Evolutionary conservation across 805 yeast species (phyloP).

Genomic region (Tetrapisispora namnaoensis): DNA sequence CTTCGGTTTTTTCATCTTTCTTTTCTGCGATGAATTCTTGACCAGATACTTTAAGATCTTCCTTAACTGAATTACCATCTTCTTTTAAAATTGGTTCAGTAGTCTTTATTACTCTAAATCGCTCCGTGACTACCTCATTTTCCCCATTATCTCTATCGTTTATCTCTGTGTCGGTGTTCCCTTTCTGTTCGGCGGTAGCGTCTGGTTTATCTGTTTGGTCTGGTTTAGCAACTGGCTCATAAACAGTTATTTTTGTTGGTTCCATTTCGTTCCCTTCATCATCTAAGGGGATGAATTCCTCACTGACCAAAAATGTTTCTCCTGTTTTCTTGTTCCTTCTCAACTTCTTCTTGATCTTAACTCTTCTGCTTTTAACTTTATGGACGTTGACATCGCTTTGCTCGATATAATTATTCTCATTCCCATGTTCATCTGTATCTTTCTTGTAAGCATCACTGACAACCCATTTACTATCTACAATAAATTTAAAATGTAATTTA

Average conservation of each 20-base stretch:
- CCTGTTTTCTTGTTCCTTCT: conserved; percentile 35
- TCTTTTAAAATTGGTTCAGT: too few relatives aligned
- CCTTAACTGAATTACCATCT: too few relatives aligned
- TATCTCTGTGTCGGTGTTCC: conserved; percentile 19
- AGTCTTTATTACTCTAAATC: too few relatives aligned
- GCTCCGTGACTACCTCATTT: neutral
- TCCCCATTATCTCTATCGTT: neutral
- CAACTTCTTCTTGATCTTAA: conserved; percentile 32
- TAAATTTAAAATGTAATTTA: conserved; percentile 41
- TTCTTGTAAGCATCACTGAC: conserved; percentile 32
- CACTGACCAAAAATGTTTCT: conserved; percentile 27
- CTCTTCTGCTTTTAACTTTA: conserved; percentile 11
- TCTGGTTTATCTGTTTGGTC: neutral
- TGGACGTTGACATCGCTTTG: conserved; percentile 5
- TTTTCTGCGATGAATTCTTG: too few relatives aligned
- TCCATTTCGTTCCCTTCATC: conserved; percentile 6
- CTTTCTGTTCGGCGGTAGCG: neutral
- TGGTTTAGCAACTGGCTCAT: conserved; percentile 5
- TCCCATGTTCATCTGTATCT: conserved; percentile 34
- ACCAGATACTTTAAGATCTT: too few relatives aligned
- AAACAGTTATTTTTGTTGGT: neutral
- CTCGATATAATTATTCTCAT: conserved; percentile 30
- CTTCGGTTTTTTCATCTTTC: too few relatives aligned
- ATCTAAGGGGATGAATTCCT: conserved; percentile 9
- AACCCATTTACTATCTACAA: conserved; percentile 62